Percentiles rank a stretch among this genome's conserved stretches.
Evolutionary conservation across 805 yeast genomes (phyloP).

Genomic region (Candida patagonica): DNA sequence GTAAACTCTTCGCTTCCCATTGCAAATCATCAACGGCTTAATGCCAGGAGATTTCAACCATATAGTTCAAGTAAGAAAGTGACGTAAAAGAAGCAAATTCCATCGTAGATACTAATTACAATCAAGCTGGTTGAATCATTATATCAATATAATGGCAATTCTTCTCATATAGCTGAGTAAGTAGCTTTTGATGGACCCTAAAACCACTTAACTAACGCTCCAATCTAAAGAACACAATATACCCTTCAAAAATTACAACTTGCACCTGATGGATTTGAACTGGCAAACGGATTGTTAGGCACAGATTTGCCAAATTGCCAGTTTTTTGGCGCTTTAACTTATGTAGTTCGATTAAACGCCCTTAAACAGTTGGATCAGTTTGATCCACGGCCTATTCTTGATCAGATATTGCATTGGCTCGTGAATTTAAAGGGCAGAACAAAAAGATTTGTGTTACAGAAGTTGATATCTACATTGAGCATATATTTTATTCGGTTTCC

Average conservation of each 20-base stretch:
- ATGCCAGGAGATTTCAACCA: no score
- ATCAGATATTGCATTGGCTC: slow-evolving; percentile 18
- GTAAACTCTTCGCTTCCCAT: no score
- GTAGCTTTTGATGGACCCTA: not conserved
- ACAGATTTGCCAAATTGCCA: slow-evolving; percentile 29
- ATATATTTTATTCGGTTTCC: slow-evolving; percentile 36
- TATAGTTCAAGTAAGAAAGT: no score
- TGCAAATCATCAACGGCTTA: no score
- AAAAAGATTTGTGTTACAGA: slow-evolving; percentile 40
- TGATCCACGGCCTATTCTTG: not conserved
- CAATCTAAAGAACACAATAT: slow-evolving; percentile 43
- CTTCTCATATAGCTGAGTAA: not conserved
- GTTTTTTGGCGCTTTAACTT: slow-evolving; percentile 77
- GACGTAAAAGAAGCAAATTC: no score
- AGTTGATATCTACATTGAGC: slow-evolving; percentile 48
- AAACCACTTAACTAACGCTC: not conserved
- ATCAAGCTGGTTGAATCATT: slow-evolving; percentile 2
- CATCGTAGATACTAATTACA: not conserved
- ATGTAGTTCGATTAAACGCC: slow-evolving; percentile 48
- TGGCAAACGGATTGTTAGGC: slow-evolving; percentile 47
- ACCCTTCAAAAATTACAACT: slow-evolving; percentile 51
- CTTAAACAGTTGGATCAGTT: slow-evolving; percentile 4
- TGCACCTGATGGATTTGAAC: slow-evolving; percentile 42
- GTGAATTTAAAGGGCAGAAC: slow-evolving; percentile 8
- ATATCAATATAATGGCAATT: not conserved